These are phyloP conservation scores for Eucalyptus guilfoylei DNA, from an alignment of 345 rosid genomes.

Conservation along the genomic window DNA sequence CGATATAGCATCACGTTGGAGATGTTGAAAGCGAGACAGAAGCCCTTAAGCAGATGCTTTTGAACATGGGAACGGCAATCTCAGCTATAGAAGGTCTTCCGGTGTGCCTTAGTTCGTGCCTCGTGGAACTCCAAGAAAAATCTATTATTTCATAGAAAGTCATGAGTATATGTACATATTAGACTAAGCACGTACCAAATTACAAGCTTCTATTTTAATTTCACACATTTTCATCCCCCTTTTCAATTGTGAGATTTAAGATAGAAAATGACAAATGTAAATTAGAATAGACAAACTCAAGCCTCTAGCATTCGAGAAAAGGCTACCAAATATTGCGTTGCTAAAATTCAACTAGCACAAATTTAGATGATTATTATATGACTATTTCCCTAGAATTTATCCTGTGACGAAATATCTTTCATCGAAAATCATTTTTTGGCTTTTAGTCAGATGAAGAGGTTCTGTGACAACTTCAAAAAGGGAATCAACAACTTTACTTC, in stretches of 20 bases:
- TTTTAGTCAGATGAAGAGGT: no score
- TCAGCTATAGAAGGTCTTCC: neutral
- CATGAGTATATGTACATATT: neutral
- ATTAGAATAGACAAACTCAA: neutral
- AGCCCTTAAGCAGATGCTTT: neutral
- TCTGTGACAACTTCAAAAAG: fast-evolving
- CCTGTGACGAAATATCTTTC: neutral
- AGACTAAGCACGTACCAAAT: neutral
- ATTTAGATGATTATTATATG: neutral
- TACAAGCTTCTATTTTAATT: neutral
- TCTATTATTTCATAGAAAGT: neutral
- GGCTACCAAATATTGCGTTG: neutral
- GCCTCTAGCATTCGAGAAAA: neutral
- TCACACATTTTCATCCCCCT: neutral
- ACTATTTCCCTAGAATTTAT: fast-evolving
- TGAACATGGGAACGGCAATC: no score
- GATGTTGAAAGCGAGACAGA: neutral
- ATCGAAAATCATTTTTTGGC: no score
- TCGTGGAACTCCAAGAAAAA: neutral
- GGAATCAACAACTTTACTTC: no score
- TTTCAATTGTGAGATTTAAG: neutral
- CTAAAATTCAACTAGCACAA: neutral
- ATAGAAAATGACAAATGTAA: neutral
- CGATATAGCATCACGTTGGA: neutral
- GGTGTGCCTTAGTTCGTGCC: no score